Evolutionary conservation across 371 early-diverging fungal genomes (phyloP), one percentile per base, ranked within the genome.

Genomic region (Catenaria anguillulae): DNA sequence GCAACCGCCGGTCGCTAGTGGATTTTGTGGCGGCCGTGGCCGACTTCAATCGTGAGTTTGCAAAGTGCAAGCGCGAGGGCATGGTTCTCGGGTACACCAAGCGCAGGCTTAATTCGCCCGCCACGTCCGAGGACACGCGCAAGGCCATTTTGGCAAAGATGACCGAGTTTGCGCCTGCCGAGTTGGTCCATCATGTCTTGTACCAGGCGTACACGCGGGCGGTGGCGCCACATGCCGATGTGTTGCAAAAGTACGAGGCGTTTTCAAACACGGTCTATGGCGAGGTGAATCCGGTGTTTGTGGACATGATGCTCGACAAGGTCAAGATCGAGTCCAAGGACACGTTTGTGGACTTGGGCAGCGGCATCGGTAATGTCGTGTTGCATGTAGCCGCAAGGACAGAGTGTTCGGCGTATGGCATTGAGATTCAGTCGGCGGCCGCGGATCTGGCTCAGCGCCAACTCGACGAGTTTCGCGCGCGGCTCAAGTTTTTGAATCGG

Each of bases 241-340:
- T 77, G 40, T 72, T 96, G 63, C 84, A 87, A 42, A 78, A 86
- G 59, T 92, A 92, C 71, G 80, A 86, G 75, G 91, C 88, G 13
- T 96, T 93, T 65, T 90, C 92, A 13, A 89, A 92, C 71, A 84
- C 88, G 67, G 95, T 94, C 15, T 97, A 97, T 73, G 97, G 97
- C 33, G 97, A 97, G 71, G 84, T 95, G 66, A 85, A 86, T 62
- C 83, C 84, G 23, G 76, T 77, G n/a, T 72, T 97, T 62, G 86
- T 94, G 61, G 79, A 78, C 60, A 88, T 92, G 52, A 78, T 97
- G 43, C 88, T 95, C 60, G 68, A 78, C 43, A 75, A 81, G 62
- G 81, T 89, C n/a, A 73, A 73, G 23, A 70, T 93, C 24, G 71
- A 72, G 46, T 72, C 82, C 8, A 73, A 75, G 21, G 82, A 84